Base-by-base conservation (phyloP, 2,329 filamentous ascomycete species). In the Fusarium sp. region DNA sequence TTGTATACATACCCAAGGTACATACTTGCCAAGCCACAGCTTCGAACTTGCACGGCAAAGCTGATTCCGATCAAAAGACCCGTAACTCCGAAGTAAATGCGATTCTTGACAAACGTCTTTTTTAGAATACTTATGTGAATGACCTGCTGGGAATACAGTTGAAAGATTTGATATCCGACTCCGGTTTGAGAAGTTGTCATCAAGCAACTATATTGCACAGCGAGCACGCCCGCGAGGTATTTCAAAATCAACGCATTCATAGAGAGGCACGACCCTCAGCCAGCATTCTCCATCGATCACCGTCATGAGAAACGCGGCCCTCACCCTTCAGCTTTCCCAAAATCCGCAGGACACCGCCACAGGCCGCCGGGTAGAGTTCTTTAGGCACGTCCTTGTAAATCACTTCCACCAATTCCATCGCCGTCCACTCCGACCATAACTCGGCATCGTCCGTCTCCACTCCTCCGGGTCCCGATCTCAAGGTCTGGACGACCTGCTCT, bases 371-470 rank as follows among this genome's bases (percentile, higher is more conserved):
- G 75, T 93, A 90, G 64, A 98, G 79, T 69, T 82, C 86, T 72
- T 90, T 86, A 0, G 91, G 88, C 19, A 96, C 88, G 68, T 92
- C 88, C 49, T 82, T 83, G 73, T 99, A 99, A 31, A 99, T 92
- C 29, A 90, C 79, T 75, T 90, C 91, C n/a, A 97, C 94, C 62
- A 98, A 80, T 55, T 94, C 91, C 83, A 92, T 88, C 9, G 87
- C 82, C 7, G 84, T 85, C 90, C 89, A 92, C 0, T 75, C 73
- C 54, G 77, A 55, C 21, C 42, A 56, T 9, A 51, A 41, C 15
- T 60, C 61, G 31, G 70, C 65, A 3, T 74, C 62, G 41, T 46
- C 15, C 3, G 53, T 73, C 71, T 69, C 46, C 38, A 32, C 42
- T 72, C 39, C 77, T 78, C 37, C 77, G 77, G 65, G 42, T 8